Conservation (phyloP, 495 filamentous ascomycete genomes). For the Entonaema liquescens region DNA sequence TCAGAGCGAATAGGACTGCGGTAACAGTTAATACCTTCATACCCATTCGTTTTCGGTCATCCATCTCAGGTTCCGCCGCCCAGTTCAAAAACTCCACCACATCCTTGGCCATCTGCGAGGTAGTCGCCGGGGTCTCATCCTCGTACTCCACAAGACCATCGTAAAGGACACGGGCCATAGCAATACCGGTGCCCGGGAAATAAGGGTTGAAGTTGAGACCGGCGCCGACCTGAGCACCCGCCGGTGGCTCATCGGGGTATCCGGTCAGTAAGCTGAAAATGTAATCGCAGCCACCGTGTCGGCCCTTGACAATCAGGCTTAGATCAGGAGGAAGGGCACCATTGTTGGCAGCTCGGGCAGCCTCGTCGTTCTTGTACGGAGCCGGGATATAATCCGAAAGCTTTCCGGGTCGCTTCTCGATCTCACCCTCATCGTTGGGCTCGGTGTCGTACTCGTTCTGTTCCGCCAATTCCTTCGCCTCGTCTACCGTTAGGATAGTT, state of each 20-base stretch:
- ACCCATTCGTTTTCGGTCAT: constrained; percentile 99
- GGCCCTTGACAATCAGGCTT: constrained; percentile 94
- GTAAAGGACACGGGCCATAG: constrained; percentile 97
- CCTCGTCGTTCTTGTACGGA: constrained; percentile 99
- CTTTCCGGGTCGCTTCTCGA: constrained; percentile 98
- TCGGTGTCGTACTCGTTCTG: constrained; percentile 99
- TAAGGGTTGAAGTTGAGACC: constrained; percentile 99
- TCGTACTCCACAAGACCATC: constrained; percentile 99
- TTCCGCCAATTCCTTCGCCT: constrained; percentile 95
- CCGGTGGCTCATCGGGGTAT: constrained; percentile 95
- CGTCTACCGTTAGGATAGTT: constrained; percentile 91
- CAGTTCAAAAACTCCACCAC: constrained; percentile 99
- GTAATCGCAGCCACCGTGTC: constrained; percentile 98
- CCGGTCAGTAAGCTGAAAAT: constrained; percentile 97
- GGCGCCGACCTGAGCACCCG: constrained; percentile 78
- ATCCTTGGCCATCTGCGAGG: constrained; percentile 99
- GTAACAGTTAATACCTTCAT: constrained; percentile 87
- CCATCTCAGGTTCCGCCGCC: constrained; percentile 98
- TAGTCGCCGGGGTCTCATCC: constrained; percentile 90
- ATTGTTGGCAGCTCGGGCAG: constrained; percentile 96
- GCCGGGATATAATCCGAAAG: constrained; percentile 94
- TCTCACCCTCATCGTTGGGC: constrained; percentile 97
- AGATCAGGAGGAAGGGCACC: constrained; percentile 98
- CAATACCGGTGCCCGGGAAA: constrained; percentile 99
- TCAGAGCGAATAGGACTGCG: constrained; percentile 80